Conservation (phyloP, 805 yeast species). For the Candida ipomoeae region DNA sequence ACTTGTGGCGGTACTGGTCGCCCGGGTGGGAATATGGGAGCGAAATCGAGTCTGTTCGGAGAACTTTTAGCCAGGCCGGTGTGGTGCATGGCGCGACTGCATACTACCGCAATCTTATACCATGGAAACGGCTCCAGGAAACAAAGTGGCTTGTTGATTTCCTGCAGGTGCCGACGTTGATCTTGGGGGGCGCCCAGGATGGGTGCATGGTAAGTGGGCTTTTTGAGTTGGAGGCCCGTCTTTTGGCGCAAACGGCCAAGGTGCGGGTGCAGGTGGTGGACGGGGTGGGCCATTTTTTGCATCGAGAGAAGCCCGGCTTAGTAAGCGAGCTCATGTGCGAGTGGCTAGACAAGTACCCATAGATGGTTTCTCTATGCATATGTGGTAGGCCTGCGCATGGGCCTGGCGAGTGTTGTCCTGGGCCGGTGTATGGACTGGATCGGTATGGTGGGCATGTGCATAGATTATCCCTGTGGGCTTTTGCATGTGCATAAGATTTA, state of each 20-base stretch:
- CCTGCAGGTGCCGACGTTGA: conserved; percentile 32
- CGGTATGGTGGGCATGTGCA: too few relatives aligned
- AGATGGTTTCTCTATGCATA: neutral
- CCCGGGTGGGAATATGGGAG: conserved; percentile 33
- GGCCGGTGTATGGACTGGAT: too few relatives aligned
- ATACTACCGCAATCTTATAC: conserved; percentile 29
- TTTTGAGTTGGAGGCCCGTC: conserved; percentile 23
- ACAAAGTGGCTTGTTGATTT: conserved; percentile 29
- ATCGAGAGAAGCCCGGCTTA: conserved; percentile 33
- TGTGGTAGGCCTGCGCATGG: too few relatives aligned
- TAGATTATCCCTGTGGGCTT: too few relatives aligned
- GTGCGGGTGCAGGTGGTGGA: conserved; percentile 24
- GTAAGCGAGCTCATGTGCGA: conserved; percentile 24
- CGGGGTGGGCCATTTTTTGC: conserved; percentile 38
- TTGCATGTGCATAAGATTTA: too few relatives aligned
- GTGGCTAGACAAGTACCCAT: conserved; percentile 24
- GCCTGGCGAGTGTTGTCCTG: neutral
- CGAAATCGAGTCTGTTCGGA: conserved; percentile 27
- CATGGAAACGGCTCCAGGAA: conserved; percentile 16
- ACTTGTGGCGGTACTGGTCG: conserved; percentile 37
- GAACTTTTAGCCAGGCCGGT: conserved; percentile 23
- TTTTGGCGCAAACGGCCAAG: conserved; percentile 16
- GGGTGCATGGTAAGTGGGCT: conserved; percentile 34
- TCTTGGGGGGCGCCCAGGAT: conserved; percentile 36
- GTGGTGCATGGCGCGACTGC: conserved; percentile 35